Base-by-base conservation (phyloP, 108 stramenopile species). In the Aurantiochytrium sp. region DNA sequence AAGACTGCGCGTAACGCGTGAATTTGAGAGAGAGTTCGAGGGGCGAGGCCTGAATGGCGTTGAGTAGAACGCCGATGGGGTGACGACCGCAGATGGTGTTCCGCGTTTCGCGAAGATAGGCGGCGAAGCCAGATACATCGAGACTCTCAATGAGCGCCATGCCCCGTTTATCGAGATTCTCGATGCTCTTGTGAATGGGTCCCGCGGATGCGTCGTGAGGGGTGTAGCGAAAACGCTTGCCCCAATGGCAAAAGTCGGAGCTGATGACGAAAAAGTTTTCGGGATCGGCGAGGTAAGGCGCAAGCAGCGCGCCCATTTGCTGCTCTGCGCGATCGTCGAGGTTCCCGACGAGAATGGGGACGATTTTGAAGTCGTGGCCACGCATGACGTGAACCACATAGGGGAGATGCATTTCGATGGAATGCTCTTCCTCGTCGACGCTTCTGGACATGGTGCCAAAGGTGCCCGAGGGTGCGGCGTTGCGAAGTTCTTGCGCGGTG, bases 221-320 rank as follows among this genome's bases (percentile, higher is more conserved):
- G 14, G 91, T 92, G 51, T 92, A 93, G 4, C 71, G 55, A 58
- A 93, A 93, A 29, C 92, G 76, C 4, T 55, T 58, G 35, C 92
- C 92, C 92, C 92, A 93, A 58, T 93, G 92, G 90, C 92, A 93
- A 87, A 93, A 93, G 88, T 93, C 92, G 10, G 92, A 83, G 72
- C 91, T 90, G 88, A 92, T 87, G 4, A 92, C 55, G 45, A 93
- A 92, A 47, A 93, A 88, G 92, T 92, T 92, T 12, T 57, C 21
- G 12, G 89, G 83, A 28, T 91, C 91, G 18, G 57, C 29, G n/a
- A 93, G 53, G 64, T 91, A 92, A 0, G 92, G 90, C 87, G 91
- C 92, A 51, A 93, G 87, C 45, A 92, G 19, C 83, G 87, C 83
- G 28, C 90, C 92, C 49, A 91, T 90, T 12, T 87, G 29, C 42